Base-by-base conservation (phyloP, 352 stramenopile genomes). In the Phytophthora pluvialis region DNA sequence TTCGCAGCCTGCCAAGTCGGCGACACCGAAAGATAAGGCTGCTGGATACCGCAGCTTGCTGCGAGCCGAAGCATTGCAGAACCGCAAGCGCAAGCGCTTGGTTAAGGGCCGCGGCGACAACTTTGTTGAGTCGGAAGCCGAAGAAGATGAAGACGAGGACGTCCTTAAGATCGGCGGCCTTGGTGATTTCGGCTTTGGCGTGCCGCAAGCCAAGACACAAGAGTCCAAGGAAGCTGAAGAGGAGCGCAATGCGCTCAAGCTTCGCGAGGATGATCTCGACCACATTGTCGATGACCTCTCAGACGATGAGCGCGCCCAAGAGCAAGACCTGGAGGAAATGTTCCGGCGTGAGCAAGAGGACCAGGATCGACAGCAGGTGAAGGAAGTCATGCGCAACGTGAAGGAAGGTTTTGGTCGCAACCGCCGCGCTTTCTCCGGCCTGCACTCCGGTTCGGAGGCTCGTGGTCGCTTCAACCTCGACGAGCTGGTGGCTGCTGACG, bases 321-420 rank as follows among this genome's bases (percentile, higher is more conserved):
- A 85, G 46, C 70, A 86, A 38, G 80, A 93, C 36, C 57, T 93
- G 38, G 84, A 93, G 3, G 84, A 91, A 48, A 80, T 91, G 59
- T 89, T 91, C 60, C 88, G 86, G 6, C 74, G 78, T 15, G 80
- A 93, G 51, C 70, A 83, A 11, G 85, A 94, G 49, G 76, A 86
- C 3, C 66, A 83, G 44, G 88, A 95, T 65, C 78, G 76, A 0
- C 60, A 91, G 13, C 79, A 92, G 31, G 78, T 95, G 10, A 88
- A 88, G 55, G 85, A 92, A 57, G 88, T 95, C 3, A 95, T 95
- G 82, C 82, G 88, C 18, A 94, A 94, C 54, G 88, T 95, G n/a
- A 93, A 93, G 52, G 88, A 95, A 53, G 88, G 88, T 44, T 95
- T 93, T 62, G 88, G 88, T 15, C 83, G 88, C 66, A 95, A 93